Base-by-base conservation (phyloP, 1,139 yeast species). In the Pichia sp. region DNA sequence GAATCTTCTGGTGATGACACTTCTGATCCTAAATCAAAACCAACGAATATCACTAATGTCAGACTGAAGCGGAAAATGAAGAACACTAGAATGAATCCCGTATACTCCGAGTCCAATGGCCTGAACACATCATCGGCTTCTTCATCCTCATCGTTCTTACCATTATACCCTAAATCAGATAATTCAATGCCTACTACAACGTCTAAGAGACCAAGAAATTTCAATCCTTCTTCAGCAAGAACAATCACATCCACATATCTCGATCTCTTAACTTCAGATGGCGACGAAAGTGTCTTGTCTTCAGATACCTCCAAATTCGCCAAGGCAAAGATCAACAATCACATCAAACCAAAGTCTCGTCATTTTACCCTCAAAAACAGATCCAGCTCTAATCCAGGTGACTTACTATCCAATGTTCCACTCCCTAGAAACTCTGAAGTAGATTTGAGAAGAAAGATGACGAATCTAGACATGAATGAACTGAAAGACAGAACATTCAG, bases 391-490 rank as follows among this genome's bases (percentile, higher is more conserved):
- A 85, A 86, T 50, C 96, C 96, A 0, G 96, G 96, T 28, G 96
- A 89, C 63, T 71, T 89, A 47, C 67, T 89, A 15, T 85, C 96
- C 0, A 86, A 86, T 45, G 96, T 85, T 0, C 94, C 96, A 0
- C 66, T 88, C 4, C 79, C 90, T 1, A 71, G 91, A 53, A 73
- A 67, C 24, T 37, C 46, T 4, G 52, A 49, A 5, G 34, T 51
- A 15, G 43, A 51, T 21, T 28, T 53, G 6, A 45, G 37, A 30
- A 17, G 34, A 7, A 22, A 33, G 43, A n/a, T 53, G 4, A 37
- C 54, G 6, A 35, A 40, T 9, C 4, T 46, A 9, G 60, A 53
- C 14, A 56, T 59, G 24, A 58, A 65, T 19, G 70, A 68, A n/a
- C 53, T 67, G 3, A 62, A 68, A 34, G 70, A 69, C 31, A 62